Conservation (phyloP, 2,329 filamentous ascomycete species). For the Magnaporthiopsis rhizophila region DNA sequence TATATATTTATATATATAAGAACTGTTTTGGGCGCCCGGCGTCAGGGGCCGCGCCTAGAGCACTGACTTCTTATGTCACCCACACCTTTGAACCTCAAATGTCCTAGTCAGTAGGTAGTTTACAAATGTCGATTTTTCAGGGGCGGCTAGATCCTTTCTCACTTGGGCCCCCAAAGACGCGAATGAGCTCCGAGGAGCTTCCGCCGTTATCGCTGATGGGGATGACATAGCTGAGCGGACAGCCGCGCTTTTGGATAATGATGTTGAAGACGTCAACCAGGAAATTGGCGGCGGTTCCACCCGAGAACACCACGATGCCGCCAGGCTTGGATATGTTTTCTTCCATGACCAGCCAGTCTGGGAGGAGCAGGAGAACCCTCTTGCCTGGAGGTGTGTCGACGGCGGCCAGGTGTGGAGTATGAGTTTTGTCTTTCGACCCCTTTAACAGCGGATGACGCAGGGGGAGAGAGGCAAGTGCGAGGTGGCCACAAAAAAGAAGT, state of each 20-base stretch:
- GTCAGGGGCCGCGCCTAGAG: constrained; percentile 1
- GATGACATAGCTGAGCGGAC: constrained; percentile 74
- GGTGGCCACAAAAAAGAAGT: background rate
- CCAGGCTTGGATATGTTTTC: background rate
- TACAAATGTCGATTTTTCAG: background rate
- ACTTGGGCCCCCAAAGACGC: constrained; percentile 92
- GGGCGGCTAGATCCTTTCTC: constrained; percentile 15
- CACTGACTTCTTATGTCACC: constrained; percentile 68
- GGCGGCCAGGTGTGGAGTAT: background rate
- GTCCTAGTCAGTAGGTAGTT: background rate
- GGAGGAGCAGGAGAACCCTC: too few relatives aligned
- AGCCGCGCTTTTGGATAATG: constrained; percentile 55
- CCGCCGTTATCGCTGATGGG: constrained; percentile 96
- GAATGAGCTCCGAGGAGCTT: constrained; percentile 85
- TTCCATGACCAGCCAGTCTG: background rate
- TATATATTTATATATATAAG: background rate
- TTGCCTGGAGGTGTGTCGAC: background rate
- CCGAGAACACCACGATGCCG: constrained; percentile 80
- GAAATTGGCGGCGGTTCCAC: constrained; percentile 88
- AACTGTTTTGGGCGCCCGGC: background rate
- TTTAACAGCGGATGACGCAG: background rate
- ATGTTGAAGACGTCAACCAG: constrained; percentile 82
- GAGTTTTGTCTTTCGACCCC: background rate
- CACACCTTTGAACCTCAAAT: constrained; percentile 25
- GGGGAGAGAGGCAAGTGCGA: background rate